Percentiles rank a stretch among this genome's conserved stretches.
Evolutionary conservation across 2,329 filamentous ascomycete species (phyloP).

Genomic region (Phialemoniopsis sp.): DNA sequence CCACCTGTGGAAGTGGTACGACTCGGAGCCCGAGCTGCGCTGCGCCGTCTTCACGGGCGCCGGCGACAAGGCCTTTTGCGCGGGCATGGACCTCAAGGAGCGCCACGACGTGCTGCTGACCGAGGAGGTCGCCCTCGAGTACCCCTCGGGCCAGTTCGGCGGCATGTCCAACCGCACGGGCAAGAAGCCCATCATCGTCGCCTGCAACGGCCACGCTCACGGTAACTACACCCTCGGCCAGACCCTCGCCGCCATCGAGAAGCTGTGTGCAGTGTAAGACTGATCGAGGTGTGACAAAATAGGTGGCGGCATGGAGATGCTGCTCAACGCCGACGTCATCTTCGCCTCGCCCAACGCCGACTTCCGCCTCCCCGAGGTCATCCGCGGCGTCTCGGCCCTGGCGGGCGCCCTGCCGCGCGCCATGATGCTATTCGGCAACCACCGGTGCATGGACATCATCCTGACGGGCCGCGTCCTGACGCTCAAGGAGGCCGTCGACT

Average conservation of each 20-base stretch:
- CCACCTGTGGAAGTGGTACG: slow-evolving; percentile 44
- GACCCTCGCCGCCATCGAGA: slow-evolving; percentile 4
- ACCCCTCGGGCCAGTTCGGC: slow-evolving; percentile 21
- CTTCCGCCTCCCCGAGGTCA: slow-evolving; percentile 54
- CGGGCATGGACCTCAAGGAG: slow-evolving; percentile 6
- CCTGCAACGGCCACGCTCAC: slow-evolving; percentile 23
- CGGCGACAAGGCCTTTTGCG: slow-evolving; percentile 4
- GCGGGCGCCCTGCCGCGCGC: slow-evolving; percentile 52
- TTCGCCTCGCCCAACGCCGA: slow-evolving; percentile 45
- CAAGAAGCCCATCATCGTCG: slow-evolving; percentile 24
- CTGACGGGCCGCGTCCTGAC: slow-evolving; percentile 19
- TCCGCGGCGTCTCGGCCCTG: slow-evolving; percentile 52
- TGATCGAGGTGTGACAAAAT: too few species aligned
- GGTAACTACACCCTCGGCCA: slow-evolving; percentile 12
- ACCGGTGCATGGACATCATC: slow-evolving; percentile 25
- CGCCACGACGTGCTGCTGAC: slow-evolving; percentile 2
- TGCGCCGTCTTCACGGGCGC: slow-evolving; percentile 48
- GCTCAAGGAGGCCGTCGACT: slow-evolving; percentile 22
- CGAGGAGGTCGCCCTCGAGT: slow-evolving; percentile 2
- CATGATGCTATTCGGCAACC: slow-evolving; percentile 25
- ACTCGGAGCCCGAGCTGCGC: slow-evolving; percentile 40
- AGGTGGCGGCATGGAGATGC: slow-evolving; percentile 22
- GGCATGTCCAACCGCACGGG: slow-evolving; percentile 27
- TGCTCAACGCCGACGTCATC: slow-evolving; percentile 50
- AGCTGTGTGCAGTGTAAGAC: too few species aligned